Evolutionary conservation across 129 eudicot species (phyloP).

Genomic region (Centrapalus pauciflorus): DNA sequence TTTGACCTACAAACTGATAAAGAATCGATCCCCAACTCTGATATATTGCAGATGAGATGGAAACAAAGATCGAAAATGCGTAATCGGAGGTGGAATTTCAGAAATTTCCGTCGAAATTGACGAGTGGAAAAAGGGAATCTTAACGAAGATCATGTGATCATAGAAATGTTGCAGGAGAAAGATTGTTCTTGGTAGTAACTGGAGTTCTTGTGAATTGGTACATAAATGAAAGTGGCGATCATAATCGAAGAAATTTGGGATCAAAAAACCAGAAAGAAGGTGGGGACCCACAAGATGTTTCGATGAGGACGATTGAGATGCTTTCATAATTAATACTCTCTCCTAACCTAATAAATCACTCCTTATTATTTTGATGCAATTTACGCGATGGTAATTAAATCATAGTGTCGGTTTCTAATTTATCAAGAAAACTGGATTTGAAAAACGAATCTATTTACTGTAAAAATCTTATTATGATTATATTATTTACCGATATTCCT

Average conservation of each 20-base stretch:
- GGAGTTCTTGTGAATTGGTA: neutral
- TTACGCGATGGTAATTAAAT: neutral
- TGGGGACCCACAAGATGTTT: constrained; percentile 22
- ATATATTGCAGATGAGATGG: neutral
- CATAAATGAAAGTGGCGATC: constrained; percentile 12
- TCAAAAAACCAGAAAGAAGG: constrained; percentile 14
- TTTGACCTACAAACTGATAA: constrained; percentile 1
- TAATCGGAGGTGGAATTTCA: neutral
- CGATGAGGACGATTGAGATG: constrained; percentile 14
- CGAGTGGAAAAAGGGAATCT: constrained; percentile 1
- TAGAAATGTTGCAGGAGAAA: neutral
- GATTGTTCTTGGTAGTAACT: neutral
- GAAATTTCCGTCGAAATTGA: constrained; percentile 2
- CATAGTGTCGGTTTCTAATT: neutral
- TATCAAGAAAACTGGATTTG: neutral
- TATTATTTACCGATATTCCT: too few species aligned
- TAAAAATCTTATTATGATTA: too few species aligned
- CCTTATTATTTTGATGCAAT: neutral
- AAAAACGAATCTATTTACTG: too few species aligned
- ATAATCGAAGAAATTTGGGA: constrained; percentile 21
- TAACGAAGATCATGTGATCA: constrained; percentile 4
- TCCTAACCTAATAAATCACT: neutral
- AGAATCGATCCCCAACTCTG: constrained; percentile 17
- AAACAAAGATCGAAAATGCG: neutral
- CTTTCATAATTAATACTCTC: constrained; percentile 14